Percentiles rank a stretch among this genome's conserved stretches.
Conservation (phyloP, 2,329 filamentous ascomycete genomes). For the Hymenoscyphus infarciens region DNA sequence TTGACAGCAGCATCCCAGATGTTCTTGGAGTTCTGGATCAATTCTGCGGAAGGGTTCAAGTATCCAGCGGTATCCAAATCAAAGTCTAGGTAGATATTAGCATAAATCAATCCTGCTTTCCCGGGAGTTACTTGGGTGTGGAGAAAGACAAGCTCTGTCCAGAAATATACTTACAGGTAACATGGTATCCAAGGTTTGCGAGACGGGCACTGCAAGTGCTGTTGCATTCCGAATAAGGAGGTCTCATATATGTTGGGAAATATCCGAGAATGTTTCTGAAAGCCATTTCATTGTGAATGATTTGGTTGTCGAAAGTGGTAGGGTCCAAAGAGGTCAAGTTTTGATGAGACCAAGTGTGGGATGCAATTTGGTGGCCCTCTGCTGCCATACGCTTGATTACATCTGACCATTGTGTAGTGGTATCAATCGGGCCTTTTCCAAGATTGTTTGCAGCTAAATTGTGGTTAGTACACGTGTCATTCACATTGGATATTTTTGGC, state of each 20-base stretch:
- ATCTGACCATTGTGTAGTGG: conserved; percentile 40
- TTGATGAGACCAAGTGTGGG: conserved; percentile 54
- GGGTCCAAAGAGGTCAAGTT: conserved; percentile 44
- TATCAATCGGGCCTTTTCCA: conserved; percentile 32
- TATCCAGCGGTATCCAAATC: conserved; percentile 49
- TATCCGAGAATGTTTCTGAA: conserved; percentile 52
- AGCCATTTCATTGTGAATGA: conserved; percentile 53
- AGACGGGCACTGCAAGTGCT: conserved; percentile 37
- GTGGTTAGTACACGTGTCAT: conserved; percentile 9
- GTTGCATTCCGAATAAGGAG: conserved; percentile 45
- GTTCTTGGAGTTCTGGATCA: conserved; percentile 47
- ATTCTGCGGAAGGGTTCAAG: conserved; percentile 40
- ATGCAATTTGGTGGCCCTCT: conserved; percentile 55
- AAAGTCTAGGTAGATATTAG: conserved; percentile 33
- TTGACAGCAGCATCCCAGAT: conserved; percentile 32
- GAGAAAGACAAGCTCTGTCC: background rate
- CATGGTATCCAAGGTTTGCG: conserved; percentile 44
- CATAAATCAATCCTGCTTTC: background rate
- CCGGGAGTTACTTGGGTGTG: background rate
- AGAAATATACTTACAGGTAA: conserved; percentile 34
- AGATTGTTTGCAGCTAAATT: conserved; percentile 48
- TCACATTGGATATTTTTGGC: conserved; percentile 38
- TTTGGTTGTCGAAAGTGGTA: conserved; percentile 44
- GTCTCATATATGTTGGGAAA: conserved; percentile 52
- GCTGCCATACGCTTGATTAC: conserved; percentile 41